Base-by-base conservation (phyloP, 106 monocot species). In the Dactylorhiza incarnata region DNA sequence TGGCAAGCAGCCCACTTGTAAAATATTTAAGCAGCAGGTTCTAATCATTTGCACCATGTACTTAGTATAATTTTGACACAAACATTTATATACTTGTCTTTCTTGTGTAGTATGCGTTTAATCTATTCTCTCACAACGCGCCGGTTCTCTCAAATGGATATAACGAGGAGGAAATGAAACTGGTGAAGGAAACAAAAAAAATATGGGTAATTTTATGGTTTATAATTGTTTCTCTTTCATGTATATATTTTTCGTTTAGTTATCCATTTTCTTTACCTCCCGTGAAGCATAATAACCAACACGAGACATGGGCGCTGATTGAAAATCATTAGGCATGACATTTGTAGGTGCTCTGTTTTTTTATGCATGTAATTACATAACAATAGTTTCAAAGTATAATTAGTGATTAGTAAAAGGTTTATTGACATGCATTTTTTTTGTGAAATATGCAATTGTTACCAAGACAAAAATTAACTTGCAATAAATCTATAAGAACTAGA, bases 141-240 rank as follows among this genome's bases (percentile, higher is more conserved):
- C 87, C 89, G 68, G 78, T 99, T 83, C 84, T 81, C 47, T 73
- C 89, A 51, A 99, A 99, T 85, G 99, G 99, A n/a, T 99, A 99
- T 26, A 99, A 99, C 63, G 99, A 99, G 78, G 99, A 99, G 75
- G 99, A 99, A 74, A 99, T 99, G 94, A 99, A 99, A 77, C 51
- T 99, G 48, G 94, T 99, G 75, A 99, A 94, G 48, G 99, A 99
- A 79, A 99, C 99, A 45, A 80, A 80, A 76, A 99, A 99, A 88
- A 99, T 99, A 46, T 99, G 99, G 99, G 97, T 95, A 85, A 73
- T 44, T 76, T 69, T 45, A 19, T 37, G 29, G 11, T 37, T 61
- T 61, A 1, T 61, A 23, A 22, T 24, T 20, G 59, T 61, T 8
- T 61, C 2, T 61, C 16, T 61, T 19, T 22, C 22, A 61, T 23